These are phyloP conservation scores for Aspergillus vadensis DNA, from an alignment of 2,329 filamentous ascomycete genomes.

Conservation along the genomic window DNA sequence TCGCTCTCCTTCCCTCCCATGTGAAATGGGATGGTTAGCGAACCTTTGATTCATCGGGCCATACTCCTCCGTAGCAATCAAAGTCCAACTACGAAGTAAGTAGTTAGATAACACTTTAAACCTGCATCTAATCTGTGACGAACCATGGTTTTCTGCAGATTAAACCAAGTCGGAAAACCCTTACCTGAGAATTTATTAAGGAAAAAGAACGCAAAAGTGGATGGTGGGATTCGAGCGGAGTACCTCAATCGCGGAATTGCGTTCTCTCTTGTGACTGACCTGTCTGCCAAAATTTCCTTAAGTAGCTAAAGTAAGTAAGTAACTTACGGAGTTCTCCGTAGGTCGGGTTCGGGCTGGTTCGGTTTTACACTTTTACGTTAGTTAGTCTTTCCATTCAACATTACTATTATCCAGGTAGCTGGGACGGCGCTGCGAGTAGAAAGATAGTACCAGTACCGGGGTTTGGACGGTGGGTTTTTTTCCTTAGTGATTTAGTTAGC, in stretches of 20 bases:
- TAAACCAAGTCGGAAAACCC: background rate
- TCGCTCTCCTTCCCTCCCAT: no score
- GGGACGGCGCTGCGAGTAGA: background rate
- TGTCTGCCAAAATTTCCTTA: no score
- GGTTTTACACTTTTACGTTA: background rate
- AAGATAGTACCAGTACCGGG: no score
- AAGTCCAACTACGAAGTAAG: background rate
- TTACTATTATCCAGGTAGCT: background rate
- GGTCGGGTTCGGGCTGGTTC: no score
- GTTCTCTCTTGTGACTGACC: background rate
- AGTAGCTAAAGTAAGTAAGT: no score
- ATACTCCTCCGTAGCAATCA: background rate
- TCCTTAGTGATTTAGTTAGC: no score
- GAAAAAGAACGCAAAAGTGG: no score
- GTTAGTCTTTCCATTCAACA: background rate
- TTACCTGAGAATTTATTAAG: no score
- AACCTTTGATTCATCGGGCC: background rate
- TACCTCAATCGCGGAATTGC: background rate
- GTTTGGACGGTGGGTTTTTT: no score
- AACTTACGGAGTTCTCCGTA: no score
- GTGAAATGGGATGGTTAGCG: no score
- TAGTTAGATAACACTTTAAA: background rate
- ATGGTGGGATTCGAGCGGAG: background rate
- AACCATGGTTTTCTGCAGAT: slow-evolving; percentile 10
- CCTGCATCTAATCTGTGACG: slow-evolving; percentile 4